Conservation (phyloP, 345 rosid species). For the Syzygium aqueum region DNA sequence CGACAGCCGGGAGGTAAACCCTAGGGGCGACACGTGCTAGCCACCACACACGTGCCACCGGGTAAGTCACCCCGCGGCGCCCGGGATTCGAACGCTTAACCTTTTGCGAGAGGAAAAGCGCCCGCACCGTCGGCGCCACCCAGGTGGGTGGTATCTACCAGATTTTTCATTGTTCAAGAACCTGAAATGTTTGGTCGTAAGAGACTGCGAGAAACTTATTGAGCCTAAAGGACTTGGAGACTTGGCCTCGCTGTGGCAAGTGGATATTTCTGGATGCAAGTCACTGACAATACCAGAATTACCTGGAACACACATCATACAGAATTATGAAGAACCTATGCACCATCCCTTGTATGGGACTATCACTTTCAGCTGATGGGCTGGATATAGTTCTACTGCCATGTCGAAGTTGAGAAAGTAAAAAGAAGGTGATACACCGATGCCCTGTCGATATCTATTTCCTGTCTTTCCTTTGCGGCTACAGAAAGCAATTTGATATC, state of each 20-base stretch:
- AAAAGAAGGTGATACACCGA: not conserved
- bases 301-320: not conserved
- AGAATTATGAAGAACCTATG: not conserved
- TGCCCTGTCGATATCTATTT: not conserved
- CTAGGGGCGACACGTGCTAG: too few species aligned
- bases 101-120: too few species aligned
- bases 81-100: too few species aligned
- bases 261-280: constrained; percentile 5
- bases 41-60: too few species aligned
- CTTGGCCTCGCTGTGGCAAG: not conserved
- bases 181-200: not conserved
- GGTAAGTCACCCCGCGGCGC: too few species aligned
- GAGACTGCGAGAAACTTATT: not conserved
- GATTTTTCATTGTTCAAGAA: not conserved
- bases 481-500: not conserved
- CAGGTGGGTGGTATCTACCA: too few species aligned
- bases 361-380: not conserved
- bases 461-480: not conserved
- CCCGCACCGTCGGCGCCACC: too few species aligned
- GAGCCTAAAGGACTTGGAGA: not conserved
- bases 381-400: not conserved
- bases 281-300: not conserved
- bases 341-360: not conserved
- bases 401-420: not conserved
- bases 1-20: too few species aligned